These are phyloP conservation scores for Blastocystis hominis DNA, from an alignment of 352 stramenopile species.

Conservation along the genomic window DNA sequence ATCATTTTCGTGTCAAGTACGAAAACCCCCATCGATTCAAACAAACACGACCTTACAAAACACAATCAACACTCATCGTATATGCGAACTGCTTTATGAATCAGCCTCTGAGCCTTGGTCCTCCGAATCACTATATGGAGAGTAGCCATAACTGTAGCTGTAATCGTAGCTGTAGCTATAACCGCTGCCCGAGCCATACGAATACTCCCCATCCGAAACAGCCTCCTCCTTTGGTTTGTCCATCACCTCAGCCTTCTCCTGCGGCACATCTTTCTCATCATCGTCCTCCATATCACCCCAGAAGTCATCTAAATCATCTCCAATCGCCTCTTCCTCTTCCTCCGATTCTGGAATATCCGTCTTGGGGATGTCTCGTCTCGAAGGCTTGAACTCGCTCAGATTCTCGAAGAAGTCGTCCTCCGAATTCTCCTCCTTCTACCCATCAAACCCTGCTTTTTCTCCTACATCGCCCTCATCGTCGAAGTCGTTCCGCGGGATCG, in stretches of 20 bases:
- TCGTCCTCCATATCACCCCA: slow-evolving; percentile 26
- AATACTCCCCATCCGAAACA: background rate
- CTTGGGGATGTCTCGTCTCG: background rate
- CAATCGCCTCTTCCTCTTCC: background rate
- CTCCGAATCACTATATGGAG: slow-evolving; percentile 2
- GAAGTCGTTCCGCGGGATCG: background rate
- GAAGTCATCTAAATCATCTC: slow-evolving; percentile 52
- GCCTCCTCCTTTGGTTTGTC: slow-evolving; percentile 53
- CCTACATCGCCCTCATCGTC: background rate
- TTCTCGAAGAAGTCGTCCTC: slow-evolving; percentile 34
- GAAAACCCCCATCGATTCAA: background rate
- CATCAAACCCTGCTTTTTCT: background rate
- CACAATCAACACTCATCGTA: slow-evolving; percentile 17
- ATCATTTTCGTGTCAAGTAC: background rate
- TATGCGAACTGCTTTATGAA: background rate
- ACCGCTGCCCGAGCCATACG: background rate
- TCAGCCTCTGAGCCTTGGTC: background rate
- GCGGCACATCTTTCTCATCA: slow-evolving; percentile 4
- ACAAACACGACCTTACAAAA: slow-evolving; percentile 38
- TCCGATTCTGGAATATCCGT: slow-evolving; percentile 1
- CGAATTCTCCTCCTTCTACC: background rate
- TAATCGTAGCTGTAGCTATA: slow-evolving; percentile 50
- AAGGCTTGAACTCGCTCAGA: background rate
- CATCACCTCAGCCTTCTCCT: background rate
- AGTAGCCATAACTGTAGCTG: background rate